Base-by-base conservation (phyloP, 2,329 filamentous ascomycete genomes). In the Nannizzia gypsea region DNA sequence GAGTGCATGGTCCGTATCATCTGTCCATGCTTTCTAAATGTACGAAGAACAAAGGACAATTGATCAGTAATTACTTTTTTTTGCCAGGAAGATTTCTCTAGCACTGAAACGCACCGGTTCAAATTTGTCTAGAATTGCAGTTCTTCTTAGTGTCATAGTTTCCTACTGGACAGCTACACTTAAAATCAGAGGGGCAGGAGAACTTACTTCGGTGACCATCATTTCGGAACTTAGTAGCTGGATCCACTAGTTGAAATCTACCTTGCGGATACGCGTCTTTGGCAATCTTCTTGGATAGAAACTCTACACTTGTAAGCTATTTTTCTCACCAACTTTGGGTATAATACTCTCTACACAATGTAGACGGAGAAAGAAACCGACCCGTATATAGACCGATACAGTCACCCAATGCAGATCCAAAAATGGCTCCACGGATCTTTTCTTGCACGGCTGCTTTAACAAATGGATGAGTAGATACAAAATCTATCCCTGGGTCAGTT, bases 1-100 rank as follows among this genome's bases (percentile, higher is more conserved):
- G 20, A 80, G 70, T 2, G 79, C 75, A 66, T 82, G 79, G 63
- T 81, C 80, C 0, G 80, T 82, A 66, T 82, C 80, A 61, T 82
- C 79, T 0, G 79, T 82, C 79, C 79, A 81, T 44, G 76, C 73
- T 24, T 75, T 63, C 68, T 70, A 52, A 24, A 26, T 36, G 52
- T 15, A 20, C 57, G 54, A 28, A 52, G n/a, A 17, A 17, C 8
- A 38, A 56, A n/a, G 13, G 15, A 42, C 31, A 3, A 6, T 6
- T 6, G n/a, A 6, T 6, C 15, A n/a, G n/a, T 42, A 17, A 42
- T 6, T 11, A 9, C 17, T 9, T 6, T 50, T 24, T 3, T 2
- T 15, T 50, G n/a, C 5, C 3, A 17, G 15, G n/a, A n/a, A 42
- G 15, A n/a, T 6, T 6, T 17, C 38, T 17, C 38, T 15, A 5